Percentiles rank a stretch among this genome's conserved stretches.
Evolutionary conservation across 2,329 filamentous ascomycete genomes (phyloP).

Genomic region (Rhexocercosporidium sp.): DNA sequence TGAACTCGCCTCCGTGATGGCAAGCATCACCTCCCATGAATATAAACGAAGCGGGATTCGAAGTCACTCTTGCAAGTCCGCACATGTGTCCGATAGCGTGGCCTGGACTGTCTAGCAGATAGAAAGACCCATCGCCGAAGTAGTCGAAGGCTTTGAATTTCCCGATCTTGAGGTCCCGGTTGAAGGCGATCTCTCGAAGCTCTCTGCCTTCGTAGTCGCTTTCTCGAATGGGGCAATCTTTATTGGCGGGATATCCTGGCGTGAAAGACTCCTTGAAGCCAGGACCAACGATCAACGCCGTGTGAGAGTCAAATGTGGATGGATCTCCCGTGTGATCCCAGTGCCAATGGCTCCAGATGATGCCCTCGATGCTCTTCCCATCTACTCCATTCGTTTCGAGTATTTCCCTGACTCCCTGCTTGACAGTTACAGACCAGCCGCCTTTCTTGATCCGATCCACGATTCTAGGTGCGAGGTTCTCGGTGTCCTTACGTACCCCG

Average conservation of each 20-base stretch:
- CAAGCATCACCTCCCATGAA: slow-evolving; percentile 56
- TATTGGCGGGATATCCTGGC: slow-evolving; percentile 51
- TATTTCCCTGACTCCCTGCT: slow-evolving; percentile 50
- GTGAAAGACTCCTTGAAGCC: slow-evolving; percentile 49
- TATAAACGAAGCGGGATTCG: slow-evolving; percentile 47
- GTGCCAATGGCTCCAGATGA: slow-evolving; percentile 46
- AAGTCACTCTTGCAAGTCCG: slow-evolving; percentile 47
- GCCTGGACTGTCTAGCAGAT: slow-evolving; percentile 56
- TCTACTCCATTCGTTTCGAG: slow-evolving; percentile 46
- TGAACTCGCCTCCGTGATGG: slow-evolving; percentile 51
- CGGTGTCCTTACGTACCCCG: slow-evolving; percentile 49
- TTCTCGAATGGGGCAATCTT: slow-evolving; percentile 46
- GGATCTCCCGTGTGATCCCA: slow-evolving; percentile 51
- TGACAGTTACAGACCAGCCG: slow-evolving; percentile 45
- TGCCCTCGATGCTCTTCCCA: slow-evolving; percentile 42
- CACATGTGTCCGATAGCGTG: slow-evolving; percentile 53
- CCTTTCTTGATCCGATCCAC: slow-evolving; percentile 40
- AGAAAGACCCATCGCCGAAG: slow-evolving; percentile 61
- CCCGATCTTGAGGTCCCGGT: slow-evolving; percentile 48
- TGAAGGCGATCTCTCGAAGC: slow-evolving; percentile 43
- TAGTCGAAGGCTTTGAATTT: slow-evolving; percentile 56
- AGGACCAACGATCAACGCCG: slow-evolving; percentile 53
- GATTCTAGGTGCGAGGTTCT: slow-evolving; percentile 45
- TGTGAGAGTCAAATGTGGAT: slow-evolving; percentile 48
- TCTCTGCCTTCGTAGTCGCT: slow-evolving; percentile 47